These are phyloP conservation scores for Trichoderma lentiforme DNA, from an alignment of 2,329 filamentous ascomycete genomes.

Conservation along the genomic window DNA sequence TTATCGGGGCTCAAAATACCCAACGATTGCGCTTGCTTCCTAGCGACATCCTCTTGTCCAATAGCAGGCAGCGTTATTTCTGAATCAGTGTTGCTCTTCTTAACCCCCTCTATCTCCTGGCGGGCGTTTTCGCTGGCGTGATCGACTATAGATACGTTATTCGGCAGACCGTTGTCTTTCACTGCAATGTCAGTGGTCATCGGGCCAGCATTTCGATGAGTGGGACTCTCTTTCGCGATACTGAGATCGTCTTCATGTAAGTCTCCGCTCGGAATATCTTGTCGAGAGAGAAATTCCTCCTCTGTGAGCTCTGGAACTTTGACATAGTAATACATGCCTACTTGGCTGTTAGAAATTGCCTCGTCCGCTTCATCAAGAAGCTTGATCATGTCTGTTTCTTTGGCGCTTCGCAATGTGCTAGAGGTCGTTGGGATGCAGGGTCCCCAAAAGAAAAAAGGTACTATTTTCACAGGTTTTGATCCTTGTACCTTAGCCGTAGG, in stretches of 20 bases:
- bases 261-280: not conserved
- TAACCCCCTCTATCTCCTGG: not conserved
- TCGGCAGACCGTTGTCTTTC: not conserved
- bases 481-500: not conserved
- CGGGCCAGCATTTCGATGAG: not conserved
- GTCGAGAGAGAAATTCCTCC: not conserved
- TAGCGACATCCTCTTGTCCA: not conserved
- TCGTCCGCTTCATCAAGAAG: not conserved
- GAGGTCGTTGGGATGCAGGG: not conserved
- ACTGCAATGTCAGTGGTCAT: not conserved
- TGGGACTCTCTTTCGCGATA: not conserved
- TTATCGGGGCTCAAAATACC: not conserved
- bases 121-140: not conserved
- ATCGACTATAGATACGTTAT: not conserved
- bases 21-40: not conserved
- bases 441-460: not conserved
- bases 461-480: not conserved
- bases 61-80: not conserved
- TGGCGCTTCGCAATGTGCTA: not conserved
- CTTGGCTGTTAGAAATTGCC: not conserved
- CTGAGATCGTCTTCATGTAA: not conserved
- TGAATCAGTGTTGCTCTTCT: not conserved
- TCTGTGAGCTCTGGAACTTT: not conserved
- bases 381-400: not conserved
- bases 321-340: not conserved